phyloP scores from a whole-genome alignment of 2,329 filamentous ascomycete species.

The Neonectria coccinea region DNA sequence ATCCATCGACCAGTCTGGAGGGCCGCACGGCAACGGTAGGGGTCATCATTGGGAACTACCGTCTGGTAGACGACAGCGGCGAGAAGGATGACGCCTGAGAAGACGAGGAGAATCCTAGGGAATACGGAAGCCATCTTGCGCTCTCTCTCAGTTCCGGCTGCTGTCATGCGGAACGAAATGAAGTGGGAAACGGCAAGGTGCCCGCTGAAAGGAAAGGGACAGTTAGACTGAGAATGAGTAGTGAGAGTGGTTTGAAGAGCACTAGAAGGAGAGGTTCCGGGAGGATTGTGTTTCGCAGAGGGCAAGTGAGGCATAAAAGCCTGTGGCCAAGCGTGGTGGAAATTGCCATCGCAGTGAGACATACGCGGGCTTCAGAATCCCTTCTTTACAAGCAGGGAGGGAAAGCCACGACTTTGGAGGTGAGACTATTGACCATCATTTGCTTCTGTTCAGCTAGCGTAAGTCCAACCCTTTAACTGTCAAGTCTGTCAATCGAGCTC shows the following conservation, averaged over 20 bases:
- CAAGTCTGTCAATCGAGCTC: neutral
- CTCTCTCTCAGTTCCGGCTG: neutral
- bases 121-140: neutral
- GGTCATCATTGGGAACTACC: conserved; percentile 50
- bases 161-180: neutral
- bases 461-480: neutral
- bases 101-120: conserved; percentile 11
- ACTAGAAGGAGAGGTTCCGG: neutral
- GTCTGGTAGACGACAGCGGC: conserved; percentile 8
- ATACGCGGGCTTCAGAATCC: neutral
- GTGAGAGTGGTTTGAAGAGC: neutral
- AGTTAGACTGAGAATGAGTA: neutral
- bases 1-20: conserved; percentile 63
- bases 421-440: neutral
- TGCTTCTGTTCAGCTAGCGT: neutral
- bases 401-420: neutral
- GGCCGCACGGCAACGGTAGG: conserved; percentile 64
- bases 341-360: neutral
- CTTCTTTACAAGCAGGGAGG: neutral
- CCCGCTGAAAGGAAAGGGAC: neutral
- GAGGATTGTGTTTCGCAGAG: neutral
- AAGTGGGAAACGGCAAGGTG: neutral
- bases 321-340: neutral
- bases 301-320: neutral
- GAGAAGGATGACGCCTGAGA: conserved; percentile 14